Evolutionary conservation across 805 yeast genomes (phyloP).

Genomic region (Teunomyces aglyptinius): DNA sequence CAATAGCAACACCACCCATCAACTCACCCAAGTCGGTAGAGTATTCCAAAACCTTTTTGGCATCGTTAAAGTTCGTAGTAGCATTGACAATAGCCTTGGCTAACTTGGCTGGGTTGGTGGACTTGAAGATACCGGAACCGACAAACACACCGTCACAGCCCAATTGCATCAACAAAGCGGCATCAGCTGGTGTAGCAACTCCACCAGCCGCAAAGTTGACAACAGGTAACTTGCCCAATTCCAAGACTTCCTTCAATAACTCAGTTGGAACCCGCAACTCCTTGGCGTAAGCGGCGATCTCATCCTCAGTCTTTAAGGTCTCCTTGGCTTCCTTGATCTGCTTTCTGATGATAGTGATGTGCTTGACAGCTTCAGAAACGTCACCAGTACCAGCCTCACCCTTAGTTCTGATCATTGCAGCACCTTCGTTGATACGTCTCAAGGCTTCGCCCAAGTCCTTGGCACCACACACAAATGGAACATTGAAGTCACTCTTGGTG

Average conservation of each 20-base stretch:
- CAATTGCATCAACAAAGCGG: conserved; percentile 77
- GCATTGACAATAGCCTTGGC: conserved; percentile 81
- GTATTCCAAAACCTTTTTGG: conserved; percentile 57
- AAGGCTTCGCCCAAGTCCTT: conserved; percentile 79
- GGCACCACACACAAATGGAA: conserved; percentile 85
- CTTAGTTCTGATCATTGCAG: conserved; percentile 83
- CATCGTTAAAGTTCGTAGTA: conserved; percentile 66
- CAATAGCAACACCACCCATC: conserved; percentile 71
- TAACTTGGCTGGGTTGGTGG: conserved; percentile 66
- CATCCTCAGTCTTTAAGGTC: conserved; percentile 38
- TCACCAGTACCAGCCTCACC: conserved; percentile 93
- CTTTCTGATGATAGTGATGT: conserved; percentile 57
- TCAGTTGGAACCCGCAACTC: conserved; percentile 59
- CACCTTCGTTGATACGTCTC: conserved; percentile 77
- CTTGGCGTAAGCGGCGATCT: conserved; percentile 50
- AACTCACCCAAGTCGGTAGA: conserved; percentile 72
- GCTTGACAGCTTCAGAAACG: conserved; percentile 77
- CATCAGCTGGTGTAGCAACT: conserved; percentile 85
- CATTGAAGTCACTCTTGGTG: conserved; percentile 54
- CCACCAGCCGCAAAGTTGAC: conserved; percentile 90
- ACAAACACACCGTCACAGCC: conserved; percentile 81
- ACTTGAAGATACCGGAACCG: conserved; percentile 77
- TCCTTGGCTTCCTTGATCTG: conserved; percentile 50
- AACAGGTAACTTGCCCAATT: conserved; percentile 61
- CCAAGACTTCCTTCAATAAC: conserved; percentile 49